These are phyloP conservation scores for Penicillium flavigenum DNA, from an alignment of 495 filamentous ascomycete species.

Conservation along the genomic window DNA sequence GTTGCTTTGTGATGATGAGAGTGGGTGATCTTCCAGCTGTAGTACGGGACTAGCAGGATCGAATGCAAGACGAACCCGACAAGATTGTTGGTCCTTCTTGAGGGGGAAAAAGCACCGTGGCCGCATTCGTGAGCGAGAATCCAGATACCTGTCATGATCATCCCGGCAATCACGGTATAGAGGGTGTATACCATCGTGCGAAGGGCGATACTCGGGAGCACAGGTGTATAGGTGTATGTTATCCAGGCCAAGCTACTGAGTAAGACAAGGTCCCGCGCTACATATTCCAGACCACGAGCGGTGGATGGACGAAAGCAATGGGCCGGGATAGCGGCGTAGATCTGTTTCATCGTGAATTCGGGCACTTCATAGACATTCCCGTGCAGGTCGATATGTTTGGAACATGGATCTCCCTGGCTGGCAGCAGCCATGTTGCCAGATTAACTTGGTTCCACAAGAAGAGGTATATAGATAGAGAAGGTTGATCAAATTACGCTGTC, in stretches of 20 bases:
- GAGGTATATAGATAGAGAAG: neutral
- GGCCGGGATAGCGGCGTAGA: neutral
- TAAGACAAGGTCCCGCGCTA: neutral
- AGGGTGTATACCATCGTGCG: constrained; percentile 8
- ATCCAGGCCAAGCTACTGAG: neutral
- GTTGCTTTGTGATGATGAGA: constrained; percentile 59
- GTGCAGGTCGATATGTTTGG: neutral
- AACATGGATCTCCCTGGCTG: neutral
- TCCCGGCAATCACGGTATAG: constrained; percentile 73
- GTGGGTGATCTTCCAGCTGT: constrained; percentile 65
- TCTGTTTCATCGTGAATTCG: neutral
- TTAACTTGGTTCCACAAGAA: neutral
- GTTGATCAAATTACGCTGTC: neutral
- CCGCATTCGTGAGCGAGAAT: constrained; percentile 87
- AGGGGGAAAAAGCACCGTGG: constrained; percentile 54
- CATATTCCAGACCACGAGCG: neutral
- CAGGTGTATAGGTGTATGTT: neutral
- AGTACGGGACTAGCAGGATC: constrained; percentile 58
- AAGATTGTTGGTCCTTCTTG: constrained; percentile 54
- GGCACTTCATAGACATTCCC: neutral
- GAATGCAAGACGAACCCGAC: constrained; percentile 62
- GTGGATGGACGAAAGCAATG: neutral
- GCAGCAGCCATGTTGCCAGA: neutral
- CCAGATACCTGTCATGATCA: constrained; percentile 79
- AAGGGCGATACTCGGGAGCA: neutral